phyloP scores from a whole-genome alignment of 176 grass and related monocot species.

The Ampelocalamus luodianensis region DNA sequence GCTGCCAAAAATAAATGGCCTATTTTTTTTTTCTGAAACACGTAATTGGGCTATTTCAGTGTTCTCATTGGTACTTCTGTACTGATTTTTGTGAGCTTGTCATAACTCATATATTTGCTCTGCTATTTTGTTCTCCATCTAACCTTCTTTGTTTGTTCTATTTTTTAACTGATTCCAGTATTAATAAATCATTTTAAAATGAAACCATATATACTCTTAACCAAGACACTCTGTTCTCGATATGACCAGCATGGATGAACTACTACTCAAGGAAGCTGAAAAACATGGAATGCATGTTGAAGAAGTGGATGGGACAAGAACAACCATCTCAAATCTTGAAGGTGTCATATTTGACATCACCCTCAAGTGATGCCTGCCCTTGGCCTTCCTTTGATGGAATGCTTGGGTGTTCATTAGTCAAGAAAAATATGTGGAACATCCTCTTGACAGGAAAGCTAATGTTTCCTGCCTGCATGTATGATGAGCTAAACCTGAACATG shows the following conservation, averaged over 20 bases:
- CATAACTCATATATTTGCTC: not conserved
- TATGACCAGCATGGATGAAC: conserved; percentile 76
- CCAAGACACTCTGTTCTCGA: not conserved
- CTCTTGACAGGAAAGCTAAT: conserved; percentile 28
- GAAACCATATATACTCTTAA: not conserved
- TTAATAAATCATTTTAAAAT: not conserved
- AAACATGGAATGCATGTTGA: conserved; percentile 64
- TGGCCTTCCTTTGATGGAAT: not conserved
- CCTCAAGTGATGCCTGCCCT: conserved; percentile 46
- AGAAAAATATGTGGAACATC: not conserved
- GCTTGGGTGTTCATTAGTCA: conserved; percentile 22
- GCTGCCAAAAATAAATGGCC: not conserved
- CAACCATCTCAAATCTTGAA: conserved; percentile 64
- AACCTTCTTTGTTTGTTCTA: not conserved
- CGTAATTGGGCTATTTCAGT: not conserved
- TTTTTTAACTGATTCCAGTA: not conserved
- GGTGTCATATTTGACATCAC: conserved; percentile 87
- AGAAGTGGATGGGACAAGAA: conserved; percentile 78
- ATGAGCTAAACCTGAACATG: conserved; percentile 20
- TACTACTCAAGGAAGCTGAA: conserved; percentile 70
- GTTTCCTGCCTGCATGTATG: not conserved
- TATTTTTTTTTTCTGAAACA: not conserved
- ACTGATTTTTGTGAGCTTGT: not conserved
- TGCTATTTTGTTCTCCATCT: not conserved
- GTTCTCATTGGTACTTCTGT: not conserved